phyloP scores from a whole-genome alignment of 2,329 filamentous ascomycete genomes.

The Xylariaceae sp. region DNA sequence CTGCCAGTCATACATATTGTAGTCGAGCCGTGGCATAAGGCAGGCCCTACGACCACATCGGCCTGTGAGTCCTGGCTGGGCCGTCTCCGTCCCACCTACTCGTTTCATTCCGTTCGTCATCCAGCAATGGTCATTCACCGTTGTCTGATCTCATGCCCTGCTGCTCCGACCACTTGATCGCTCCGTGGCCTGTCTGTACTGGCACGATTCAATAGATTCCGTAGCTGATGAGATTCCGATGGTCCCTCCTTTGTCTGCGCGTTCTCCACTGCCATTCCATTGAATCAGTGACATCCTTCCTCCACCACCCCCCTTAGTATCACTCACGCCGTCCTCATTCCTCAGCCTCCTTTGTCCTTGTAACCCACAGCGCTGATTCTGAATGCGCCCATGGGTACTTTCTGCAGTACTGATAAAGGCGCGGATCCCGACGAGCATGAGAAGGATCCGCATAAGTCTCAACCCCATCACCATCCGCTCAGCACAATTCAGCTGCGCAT shows the following conservation, averaged over 20 bases:
- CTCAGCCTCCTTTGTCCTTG: slow-evolving; percentile 1
- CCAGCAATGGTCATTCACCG: too few species aligned
- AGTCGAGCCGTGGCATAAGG: too few species aligned
- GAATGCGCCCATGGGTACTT: slow-evolving; percentile 25
- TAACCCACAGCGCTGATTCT: not conserved
- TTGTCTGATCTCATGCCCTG: too few species aligned
- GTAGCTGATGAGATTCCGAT: too few species aligned
- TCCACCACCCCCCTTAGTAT: not conserved
- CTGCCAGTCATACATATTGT: too few species aligned
- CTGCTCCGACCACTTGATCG: too few species aligned
- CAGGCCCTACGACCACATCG: too few species aligned
- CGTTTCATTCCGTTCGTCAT: too few species aligned
- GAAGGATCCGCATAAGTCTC: slow-evolving; percentile 16
- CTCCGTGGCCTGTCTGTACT: too few species aligned
- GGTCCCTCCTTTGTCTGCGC: not conserved
- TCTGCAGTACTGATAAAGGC: slow-evolving; percentile 27
- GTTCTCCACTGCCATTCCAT: not conserved
- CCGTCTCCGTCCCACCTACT: too few species aligned
- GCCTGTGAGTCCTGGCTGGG: too few species aligned
- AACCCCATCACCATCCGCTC: slow-evolving; percentile 8
- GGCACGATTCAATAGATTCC: too few species aligned
- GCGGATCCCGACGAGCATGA: slow-evolving; percentile 23
- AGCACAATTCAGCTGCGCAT: slow-evolving; percentile 8
- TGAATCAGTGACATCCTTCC: not conserved
- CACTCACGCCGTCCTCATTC: not conserved